Base-by-base conservation (phyloP, 805 yeast genomes). In the Saturnispora kantuleensis region DNA sequence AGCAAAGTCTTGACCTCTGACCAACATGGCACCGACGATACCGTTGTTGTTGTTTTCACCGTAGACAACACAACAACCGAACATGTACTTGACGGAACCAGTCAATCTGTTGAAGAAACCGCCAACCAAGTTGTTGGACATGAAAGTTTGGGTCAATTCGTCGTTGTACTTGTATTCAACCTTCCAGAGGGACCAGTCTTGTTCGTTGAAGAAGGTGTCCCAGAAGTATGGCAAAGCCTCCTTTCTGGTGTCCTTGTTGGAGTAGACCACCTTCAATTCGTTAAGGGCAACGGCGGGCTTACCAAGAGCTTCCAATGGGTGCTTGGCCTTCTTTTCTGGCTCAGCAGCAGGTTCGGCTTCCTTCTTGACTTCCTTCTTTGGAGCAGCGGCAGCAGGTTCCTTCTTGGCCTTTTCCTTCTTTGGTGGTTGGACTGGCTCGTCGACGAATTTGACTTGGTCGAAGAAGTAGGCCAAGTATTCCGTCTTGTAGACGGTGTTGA, bases 21-120 rank as follows among this genome's bases (percentile, higher is more conserved):
- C 81, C 63, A 93, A 70, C 77, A 90, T 82, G 64, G 83, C 95
- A 75, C 96, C 97, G 58, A 85, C 73, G 65, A 90, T 89, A 75
- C 97, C 97, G 73, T 90, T 90, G 82, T 82, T 74, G 84, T 88
- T 90, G 88, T 88, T 87, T 76, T 85, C 97, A 71, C 98, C 98
- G 74, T 84, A 90, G 57, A 93, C 97, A 59, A 89, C 95, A 70
- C 83, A 67, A 63, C 80, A 74, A 64, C 97, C 98, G 66, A 90
- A 90, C 77, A 93, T 67, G 79, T 80, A 90, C 73, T 90, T 90
- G 73, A 85, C 75, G 53, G 97, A 90, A 54, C 79, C 97, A 49
- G 79, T 65, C 62, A 90, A 78, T 76, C 98, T 85, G 84, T 80
- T 81, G 82, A 90, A 85, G 84, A 90, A 90, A 64, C 97, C 97